phyloP scores from a whole-genome alignment of 2,329 filamentous ascomycete species.

The Rhynchosporium graminicola region DNA sequence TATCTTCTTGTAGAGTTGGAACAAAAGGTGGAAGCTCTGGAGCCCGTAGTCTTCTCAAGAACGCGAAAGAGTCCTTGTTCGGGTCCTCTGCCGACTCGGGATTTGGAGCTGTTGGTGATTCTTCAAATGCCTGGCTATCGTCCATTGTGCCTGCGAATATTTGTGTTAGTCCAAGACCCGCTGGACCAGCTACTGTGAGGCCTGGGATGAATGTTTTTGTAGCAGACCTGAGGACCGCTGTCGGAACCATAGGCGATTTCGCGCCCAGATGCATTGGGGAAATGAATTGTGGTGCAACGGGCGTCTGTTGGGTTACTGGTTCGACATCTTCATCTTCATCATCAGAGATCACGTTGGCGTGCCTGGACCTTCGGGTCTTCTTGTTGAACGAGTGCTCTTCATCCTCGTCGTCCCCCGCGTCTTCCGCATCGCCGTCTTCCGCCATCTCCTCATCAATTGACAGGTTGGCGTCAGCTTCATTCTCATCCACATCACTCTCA shows the following conservation, averaged over 20 bases:
- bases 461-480: constrained; percentile 34
- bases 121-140: constrained; percentile 47
- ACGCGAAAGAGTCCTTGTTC: constrained; percentile 48
- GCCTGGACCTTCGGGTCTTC: constrained; percentile 28
- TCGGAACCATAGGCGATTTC: constrained; percentile 53
- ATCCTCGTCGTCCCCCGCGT: constrained; percentile 38
- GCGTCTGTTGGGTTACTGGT: constrained; percentile 29
- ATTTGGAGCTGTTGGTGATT: constrained; percentile 18
- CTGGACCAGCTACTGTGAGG: constrained; percentile 59
- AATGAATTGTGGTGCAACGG: constrained; percentile 29
- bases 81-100: constrained; percentile 33
- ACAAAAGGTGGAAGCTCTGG: constrained; percentile 51
- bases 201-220: constrained; percentile 71
- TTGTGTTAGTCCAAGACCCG: constrained; percentile 77
- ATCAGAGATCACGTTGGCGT: constrained; percentile 43
- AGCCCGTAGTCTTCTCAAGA: constrained; percentile 52
- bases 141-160: constrained; percentile 92
- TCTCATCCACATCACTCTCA: constrained; percentile 46
- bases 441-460: constrained; percentile 39
- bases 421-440: constrained; percentile 33
- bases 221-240: constrained; percentile 66
- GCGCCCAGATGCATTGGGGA: constrained; percentile 42
- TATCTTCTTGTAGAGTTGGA: constrained; percentile 45
- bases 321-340: constrained; percentile 48
- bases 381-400: constrained; percentile 24